These are phyloP conservation scores for Aspergillus steynii DNA, from an alignment of 495 filamentous ascomycete species.

Conservation along the genomic window DNA sequence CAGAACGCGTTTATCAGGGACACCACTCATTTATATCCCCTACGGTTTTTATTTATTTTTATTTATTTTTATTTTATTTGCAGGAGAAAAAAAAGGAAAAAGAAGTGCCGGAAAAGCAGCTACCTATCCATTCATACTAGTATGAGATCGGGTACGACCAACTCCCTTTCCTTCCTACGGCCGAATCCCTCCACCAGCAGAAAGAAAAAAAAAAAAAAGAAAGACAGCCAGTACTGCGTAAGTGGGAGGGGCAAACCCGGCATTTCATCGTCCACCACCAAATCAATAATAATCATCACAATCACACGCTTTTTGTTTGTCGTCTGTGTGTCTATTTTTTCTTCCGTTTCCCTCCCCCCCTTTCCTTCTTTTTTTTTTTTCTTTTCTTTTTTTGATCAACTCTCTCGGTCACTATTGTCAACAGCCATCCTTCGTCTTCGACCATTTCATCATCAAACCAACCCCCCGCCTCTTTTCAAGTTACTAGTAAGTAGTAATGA, in stretches of 20 bases:
- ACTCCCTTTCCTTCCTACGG: not conserved
- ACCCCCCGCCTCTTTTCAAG: not conserved
- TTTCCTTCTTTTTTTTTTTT: constrained; percentile 6
- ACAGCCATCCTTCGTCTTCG: not conserved
- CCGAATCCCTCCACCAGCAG: constrained; percentile 8
- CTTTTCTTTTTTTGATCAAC: not conserved
- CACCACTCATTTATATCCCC: not conserved
- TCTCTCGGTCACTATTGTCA: not conserved
- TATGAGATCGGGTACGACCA: no score
- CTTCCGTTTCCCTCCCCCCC: not conserved
- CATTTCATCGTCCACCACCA: not conserved
- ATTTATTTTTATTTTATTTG: constrained; percentile 1
- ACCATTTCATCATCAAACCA: not conserved
- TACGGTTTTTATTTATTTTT: not conserved
- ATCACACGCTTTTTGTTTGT: constrained; percentile 3
- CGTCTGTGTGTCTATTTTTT: constrained; percentile 9
- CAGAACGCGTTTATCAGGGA: no score
- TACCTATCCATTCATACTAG: no score
- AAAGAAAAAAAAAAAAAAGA: no score
- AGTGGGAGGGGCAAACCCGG: constrained; percentile 9
- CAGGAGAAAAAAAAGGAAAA: not conserved
- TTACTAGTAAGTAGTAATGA: constrained; percentile 1
- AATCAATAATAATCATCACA: constrained; percentile 4
- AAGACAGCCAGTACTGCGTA: no score
- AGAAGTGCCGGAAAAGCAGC: no score